Evolutionary conservation across 2,329 filamentous ascomycete genomes (phyloP), one percentile per base, ranked within the genome.

Genomic region (Cladosporium sp.): DNA sequence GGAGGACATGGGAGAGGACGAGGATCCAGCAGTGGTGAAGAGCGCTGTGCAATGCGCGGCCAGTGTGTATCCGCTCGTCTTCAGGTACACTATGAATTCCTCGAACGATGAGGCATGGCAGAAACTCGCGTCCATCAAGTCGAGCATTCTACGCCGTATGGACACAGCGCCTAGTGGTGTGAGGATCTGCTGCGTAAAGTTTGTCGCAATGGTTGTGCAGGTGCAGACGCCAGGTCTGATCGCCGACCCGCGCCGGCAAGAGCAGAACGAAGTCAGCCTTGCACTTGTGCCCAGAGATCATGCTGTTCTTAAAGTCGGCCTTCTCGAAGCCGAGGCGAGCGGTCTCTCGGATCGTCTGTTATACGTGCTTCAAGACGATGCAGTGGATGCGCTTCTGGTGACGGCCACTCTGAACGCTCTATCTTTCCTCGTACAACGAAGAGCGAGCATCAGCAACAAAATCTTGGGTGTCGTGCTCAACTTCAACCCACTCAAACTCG

Each of bases 111-210:
- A 88, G 59, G 86, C 88, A 47, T 99, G 94, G 94, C 88, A 94
- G 70, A 85, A 87, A 64, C 95, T 97, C 84, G 82, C 85, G 56
- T 83, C 86, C 11, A 93, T 97, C 75, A 99, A 99, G 78, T 85
- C 89, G 58, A 89, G 87, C 67, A 94, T 99, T 65, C 75, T 99
- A 61, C 86, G 85, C 60, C 86, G 94, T 69, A 97, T 95, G 93
- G 93, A 97, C 67, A 83, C 80, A 43, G 87, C 90, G 17, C 78
- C 84, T 14, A 82, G 88, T 12, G 88, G 90, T 2, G 84, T 97
- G 63, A 88, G 88, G 67, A 88, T 97, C 73, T 96, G 92, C 80
- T 97, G 94, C 78, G 88, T 97, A 81, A 99, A 99, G 75, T 99
- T 99, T 74, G 88, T 91, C 38, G 93, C 99, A 77, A 87, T 90